Conservation (phyloP, 306 rosid species). For the Vigna hirtella region DNA sequence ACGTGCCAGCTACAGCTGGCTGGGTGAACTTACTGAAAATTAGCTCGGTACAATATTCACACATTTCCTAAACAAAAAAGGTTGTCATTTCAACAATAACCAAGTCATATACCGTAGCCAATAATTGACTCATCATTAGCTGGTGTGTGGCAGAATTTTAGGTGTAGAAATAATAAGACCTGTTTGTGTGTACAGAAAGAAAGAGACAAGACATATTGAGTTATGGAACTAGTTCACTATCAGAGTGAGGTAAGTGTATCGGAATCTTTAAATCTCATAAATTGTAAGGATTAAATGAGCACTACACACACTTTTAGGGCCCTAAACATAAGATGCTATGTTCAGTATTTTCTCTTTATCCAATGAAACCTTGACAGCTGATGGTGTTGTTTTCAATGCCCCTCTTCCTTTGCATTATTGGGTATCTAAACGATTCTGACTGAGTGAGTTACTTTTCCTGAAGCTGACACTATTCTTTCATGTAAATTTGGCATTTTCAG, state of each 20-base stretch:
- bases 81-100: no score
- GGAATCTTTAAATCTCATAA: not conserved
- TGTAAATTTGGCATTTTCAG: conserved; percentile 59
- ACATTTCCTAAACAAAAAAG: not conserved
- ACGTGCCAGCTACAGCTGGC: no score
- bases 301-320: conserved; percentile 14
- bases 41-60: no score
- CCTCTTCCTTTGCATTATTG: conserved; percentile 5
- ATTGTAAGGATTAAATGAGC: conserved; percentile 1
- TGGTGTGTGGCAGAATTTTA: not conserved
- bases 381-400: conserved; percentile 18
- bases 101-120: not conserved
- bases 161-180: not conserved
- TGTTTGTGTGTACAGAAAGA: no score
- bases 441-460: conserved; percentile 20
- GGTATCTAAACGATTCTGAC: conserved; percentile 30
- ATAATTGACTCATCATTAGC: not conserved
- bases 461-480: conserved; percentile 41
- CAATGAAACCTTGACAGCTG: conserved; percentile 14
- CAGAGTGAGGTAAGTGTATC: conserved; percentile 16
- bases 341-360: conserved; percentile 32
- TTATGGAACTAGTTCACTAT: not conserved
- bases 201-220: not conserved
- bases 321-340: conserved; percentile 7
- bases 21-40: no score